Evolutionary conservation across 192 early-diverging fungal species (phyloP).

Genomic region (Coemansia sp.): DNA sequence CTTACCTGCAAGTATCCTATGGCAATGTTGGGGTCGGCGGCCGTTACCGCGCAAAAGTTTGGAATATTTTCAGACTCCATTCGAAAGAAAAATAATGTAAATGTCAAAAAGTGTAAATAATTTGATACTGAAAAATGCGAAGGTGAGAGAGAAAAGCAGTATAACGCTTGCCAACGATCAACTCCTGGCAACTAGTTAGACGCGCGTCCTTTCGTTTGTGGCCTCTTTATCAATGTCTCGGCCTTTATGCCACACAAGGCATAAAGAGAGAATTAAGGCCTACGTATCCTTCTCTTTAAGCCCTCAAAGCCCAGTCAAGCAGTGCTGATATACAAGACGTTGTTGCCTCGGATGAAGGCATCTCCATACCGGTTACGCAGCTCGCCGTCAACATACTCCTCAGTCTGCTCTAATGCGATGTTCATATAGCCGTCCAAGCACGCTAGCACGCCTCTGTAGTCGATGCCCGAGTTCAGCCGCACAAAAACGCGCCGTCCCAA

Average conservation of each 20-base stretch:
- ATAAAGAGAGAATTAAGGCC: background rate
- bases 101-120: background rate
- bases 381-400: slow-evolving; percentile 95
- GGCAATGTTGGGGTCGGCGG: slow-evolving; percentile 71
- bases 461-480: slow-evolving; percentile 93
- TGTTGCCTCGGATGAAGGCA: slow-evolving; percentile 96
- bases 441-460: slow-evolving; percentile 89
- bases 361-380: slow-evolving; percentile 94
- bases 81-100: background rate
- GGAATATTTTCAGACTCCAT: slow-evolving; percentile 45
- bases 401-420: slow-evolving; percentile 94
- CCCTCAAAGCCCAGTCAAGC: slow-evolving; percentile 26
- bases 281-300: background rate
- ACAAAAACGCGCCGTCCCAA: slow-evolving; percentile 87
- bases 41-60: slow-evolving; percentile 72
- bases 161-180: background rate
- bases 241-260: background rate
- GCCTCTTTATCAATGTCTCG: background rate
- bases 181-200: no score
- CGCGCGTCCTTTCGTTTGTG: no score
- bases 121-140: background rate
- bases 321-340: slow-evolving; percentile 71
- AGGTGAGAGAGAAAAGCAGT: background rate
- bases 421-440: slow-evolving; percentile 98
- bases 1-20: slow-evolving; percentile 67